Evolutionary conservation across 208 protist genomes (phyloP).

Genomic region (Herpetomonas tarakana): DNA sequence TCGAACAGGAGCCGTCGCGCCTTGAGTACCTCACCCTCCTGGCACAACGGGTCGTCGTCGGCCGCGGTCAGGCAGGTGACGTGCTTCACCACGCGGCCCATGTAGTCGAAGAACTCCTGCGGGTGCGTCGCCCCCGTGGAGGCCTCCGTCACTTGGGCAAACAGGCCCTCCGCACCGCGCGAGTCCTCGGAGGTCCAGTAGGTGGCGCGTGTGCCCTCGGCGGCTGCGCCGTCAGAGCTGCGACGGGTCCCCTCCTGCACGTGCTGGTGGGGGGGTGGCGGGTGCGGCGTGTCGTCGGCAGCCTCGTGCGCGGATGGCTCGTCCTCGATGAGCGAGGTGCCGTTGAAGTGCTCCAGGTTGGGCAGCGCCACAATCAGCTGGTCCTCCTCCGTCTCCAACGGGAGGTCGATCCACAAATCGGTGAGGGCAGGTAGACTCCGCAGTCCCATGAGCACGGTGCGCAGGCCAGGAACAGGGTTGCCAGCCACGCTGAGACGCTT

Average conservation of each 20-base stretch:
- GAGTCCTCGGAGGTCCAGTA: constrained; percentile 44
- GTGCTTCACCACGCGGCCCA: constrained; percentile 61
- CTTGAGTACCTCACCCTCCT: constrained; percentile 78
- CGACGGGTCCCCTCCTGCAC: background rate
- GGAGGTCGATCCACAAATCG: constrained; percentile 50
- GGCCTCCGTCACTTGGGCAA: constrained; percentile 25
- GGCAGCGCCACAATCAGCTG: constrained; percentile 64
- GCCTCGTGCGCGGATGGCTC: no score
- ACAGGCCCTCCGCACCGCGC: constrained; percentile 32
- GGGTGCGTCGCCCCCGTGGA: constrained; percentile 17
- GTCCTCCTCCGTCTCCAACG: constrained; percentile 61
- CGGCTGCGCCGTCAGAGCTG: background rate
- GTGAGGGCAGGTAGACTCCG: constrained; percentile 38
- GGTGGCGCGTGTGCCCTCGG: background rate
- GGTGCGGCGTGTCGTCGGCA: background rate
- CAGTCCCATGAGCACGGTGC: constrained; percentile 49
- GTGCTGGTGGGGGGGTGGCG: constrained; percentile 4
- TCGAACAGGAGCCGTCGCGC: constrained; percentile 63
- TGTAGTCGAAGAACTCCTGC: constrained; percentile 64
- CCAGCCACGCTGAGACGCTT: constrained; percentile 41
- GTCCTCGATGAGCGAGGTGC: constrained; percentile 29
- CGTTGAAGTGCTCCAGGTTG: constrained; percentile 55
- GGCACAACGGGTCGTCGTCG: constrained; percentile 38
- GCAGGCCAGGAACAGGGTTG: constrained; percentile 49
- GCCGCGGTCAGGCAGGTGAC: constrained; percentile 50